These are phyloP conservation scores for Leptomonas seymouri DNA, from an alignment of 208 protist species.

Conservation along the genomic window DNA sequence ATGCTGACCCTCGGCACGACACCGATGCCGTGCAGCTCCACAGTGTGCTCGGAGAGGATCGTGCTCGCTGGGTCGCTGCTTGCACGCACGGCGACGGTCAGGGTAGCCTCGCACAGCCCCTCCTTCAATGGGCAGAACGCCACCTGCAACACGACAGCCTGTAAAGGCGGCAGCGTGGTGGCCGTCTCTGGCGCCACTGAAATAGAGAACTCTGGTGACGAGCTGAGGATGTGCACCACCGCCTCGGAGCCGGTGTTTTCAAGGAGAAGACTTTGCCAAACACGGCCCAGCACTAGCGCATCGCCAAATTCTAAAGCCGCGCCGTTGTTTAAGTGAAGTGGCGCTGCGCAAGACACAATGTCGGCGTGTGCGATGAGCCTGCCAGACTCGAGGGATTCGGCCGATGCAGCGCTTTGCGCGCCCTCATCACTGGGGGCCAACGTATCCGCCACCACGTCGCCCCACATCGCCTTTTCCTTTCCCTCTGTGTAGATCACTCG, in stretches of 20 bases:
- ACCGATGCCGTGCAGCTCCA: slow-evolving; percentile 55
- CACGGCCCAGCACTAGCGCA: slow-evolving; percentile 48
- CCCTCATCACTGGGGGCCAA: slow-evolving; percentile 9
- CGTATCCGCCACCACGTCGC: slow-evolving; percentile 1
- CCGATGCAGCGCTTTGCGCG: not conserved
- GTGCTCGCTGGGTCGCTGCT: slow-evolving; percentile 29
- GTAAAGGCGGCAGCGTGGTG: slow-evolving; percentile 41
- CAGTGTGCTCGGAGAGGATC: slow-evolving; percentile 59
- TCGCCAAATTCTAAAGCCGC: slow-evolving; percentile 22
- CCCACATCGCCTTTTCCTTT: not conserved
- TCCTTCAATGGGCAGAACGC: slow-evolving; percentile 67
- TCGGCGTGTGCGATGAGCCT: slow-evolving; percentile 12
- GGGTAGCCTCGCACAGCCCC: slow-evolving; percentile 43
- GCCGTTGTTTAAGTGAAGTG: slow-evolving; percentile 1
- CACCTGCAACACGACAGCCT: slow-evolving; percentile 48
- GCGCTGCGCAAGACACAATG: slow-evolving; percentile 11
- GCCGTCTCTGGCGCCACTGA: slow-evolving; percentile 29
- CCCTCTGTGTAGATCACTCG: slow-evolving; percentile 4
- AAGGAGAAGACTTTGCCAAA: slow-evolving; percentile 50
- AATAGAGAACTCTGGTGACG: slow-evolving; percentile 55
- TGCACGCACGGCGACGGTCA: slow-evolving; percentile 59
- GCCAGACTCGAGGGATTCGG: not conserved
- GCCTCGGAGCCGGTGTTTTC: slow-evolving; percentile 83
- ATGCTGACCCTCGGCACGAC: slow-evolving; percentile 75
- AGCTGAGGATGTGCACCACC: slow-evolving; percentile 59